Conservation (phyloP, 2,329 filamentous ascomycete species). For the Paecilomyces sp. region DNA sequence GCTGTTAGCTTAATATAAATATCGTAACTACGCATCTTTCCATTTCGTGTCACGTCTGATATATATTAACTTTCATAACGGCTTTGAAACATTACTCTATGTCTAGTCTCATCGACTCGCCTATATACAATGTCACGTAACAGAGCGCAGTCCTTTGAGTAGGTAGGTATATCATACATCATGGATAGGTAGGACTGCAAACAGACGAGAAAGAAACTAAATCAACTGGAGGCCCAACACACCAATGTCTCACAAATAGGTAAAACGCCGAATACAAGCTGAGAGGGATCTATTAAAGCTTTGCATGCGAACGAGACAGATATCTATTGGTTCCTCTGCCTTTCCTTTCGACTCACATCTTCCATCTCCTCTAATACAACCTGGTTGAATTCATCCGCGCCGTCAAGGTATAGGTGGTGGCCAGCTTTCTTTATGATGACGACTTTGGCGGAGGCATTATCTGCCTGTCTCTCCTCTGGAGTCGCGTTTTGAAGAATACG, state of each 20-base stretch:
- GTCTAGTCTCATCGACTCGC: not conserved
- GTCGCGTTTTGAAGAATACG: slow-evolving; percentile 56
- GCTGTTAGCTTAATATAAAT: not conserved
- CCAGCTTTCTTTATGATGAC: slow-evolving; percentile 66
- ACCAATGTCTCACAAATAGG: not conserved
- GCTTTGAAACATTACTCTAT: not conserved
- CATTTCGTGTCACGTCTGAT: not conserved
- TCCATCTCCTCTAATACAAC: slow-evolving; percentile 61
- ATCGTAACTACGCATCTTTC: not conserved
- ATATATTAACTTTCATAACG: not conserved
- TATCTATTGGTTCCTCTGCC: slow-evolving; percentile 4
- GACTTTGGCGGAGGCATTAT: slow-evolving; percentile 78
- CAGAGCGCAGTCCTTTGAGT: not conserved
- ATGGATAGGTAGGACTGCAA: not conserved
- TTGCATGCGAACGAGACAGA: not conserved
- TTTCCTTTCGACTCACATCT: slow-evolving; percentile 41
- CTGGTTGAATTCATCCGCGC: slow-evolving; percentile 62
- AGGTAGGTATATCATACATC: not conserved
- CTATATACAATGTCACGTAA: not conserved
- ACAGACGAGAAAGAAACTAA: not conserved
- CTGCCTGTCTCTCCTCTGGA: slow-evolving; percentile 58
- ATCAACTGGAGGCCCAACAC: not conserved
- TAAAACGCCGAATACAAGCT: not conserved
- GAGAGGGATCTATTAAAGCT: not conserved
- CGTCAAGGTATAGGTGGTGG: slow-evolving; percentile 67